phyloP scores from a whole-genome alignment of 2,329 filamentous ascomycete species.

The Celoporthe dispersa region DNA sequence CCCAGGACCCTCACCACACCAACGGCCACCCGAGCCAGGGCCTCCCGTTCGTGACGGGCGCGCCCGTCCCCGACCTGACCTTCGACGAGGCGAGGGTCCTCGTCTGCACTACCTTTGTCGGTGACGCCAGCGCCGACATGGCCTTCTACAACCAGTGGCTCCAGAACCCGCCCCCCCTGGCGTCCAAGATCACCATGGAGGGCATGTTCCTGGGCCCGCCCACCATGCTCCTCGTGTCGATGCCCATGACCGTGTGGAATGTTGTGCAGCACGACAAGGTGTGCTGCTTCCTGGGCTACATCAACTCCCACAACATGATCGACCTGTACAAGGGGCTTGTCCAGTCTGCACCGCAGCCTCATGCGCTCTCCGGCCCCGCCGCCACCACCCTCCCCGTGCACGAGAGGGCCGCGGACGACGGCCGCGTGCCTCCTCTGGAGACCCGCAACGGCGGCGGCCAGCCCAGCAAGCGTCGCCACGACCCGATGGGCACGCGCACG shows the following conservation, averaged over 20 bases:
- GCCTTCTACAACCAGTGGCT: constrained; percentile 69
- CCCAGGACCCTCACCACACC: constrained; percentile 15
- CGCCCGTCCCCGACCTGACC: constrained; percentile 56
- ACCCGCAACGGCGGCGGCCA: constrained; percentile 53
- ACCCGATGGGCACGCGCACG: constrained; percentile 30
- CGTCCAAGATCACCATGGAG: constrained; percentile 64
- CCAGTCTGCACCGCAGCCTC: constrained; percentile 46
- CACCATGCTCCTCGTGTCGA: constrained; percentile 68
- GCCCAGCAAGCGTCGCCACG: constrained; percentile 30
- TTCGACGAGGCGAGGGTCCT: constrained; percentile 68
- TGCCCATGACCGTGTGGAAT: constrained; percentile 67
- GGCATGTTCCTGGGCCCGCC: constrained; percentile 71
- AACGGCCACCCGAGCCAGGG: constrained; percentile 40
- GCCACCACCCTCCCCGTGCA: constrained; percentile 2
- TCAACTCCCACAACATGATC: constrained; percentile 70
- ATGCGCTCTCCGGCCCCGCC: neutral
- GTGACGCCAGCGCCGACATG: constrained; percentile 68
- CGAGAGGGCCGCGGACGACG: constrained; percentile 51
- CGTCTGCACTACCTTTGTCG: constrained; percentile 69
- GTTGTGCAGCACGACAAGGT: constrained; percentile 69
- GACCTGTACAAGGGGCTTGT: constrained; percentile 65
- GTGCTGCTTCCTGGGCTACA: constrained; percentile 67
- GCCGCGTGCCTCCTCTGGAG: constrained; percentile 60
- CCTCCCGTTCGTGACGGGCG: constrained; percentile 42
- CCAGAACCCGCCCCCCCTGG: constrained; percentile 60